Evolutionary conservation across 495 filamentous ascomycete genomes (phyloP).

Genomic region (Aspergillus leporis): DNA sequence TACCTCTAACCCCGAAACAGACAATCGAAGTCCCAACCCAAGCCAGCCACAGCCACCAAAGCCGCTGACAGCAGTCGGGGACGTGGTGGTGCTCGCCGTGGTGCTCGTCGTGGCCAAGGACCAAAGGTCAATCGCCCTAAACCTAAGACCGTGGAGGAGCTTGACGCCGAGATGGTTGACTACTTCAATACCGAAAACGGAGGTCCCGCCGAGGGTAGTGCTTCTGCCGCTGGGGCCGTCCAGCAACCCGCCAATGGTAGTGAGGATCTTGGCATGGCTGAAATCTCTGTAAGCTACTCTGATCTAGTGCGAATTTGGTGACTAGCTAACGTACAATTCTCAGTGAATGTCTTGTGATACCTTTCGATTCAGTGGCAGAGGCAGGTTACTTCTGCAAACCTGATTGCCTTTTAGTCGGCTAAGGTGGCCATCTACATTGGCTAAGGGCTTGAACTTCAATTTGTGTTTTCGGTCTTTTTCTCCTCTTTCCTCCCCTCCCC

Average conservation of each 20-base stretch:
- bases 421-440: background rate
- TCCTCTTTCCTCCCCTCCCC: conserved; percentile 1
- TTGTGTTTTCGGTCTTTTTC: conserved; percentile 15
- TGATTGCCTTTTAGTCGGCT: background rate
- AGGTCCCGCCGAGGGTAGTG: conserved; percentile 39
- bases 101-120: background rate
- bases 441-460: background rate
- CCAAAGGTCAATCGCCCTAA: conserved; percentile 66
- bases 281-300: conserved; percentile 45
- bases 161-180: conserved; percentile 92
- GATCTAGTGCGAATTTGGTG: no score
- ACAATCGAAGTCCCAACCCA: conserved; percentile 74
- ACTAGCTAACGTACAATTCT: background rate
- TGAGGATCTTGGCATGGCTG: conserved; percentile 54
- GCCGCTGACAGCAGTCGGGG: conserved; percentile 43
- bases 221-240: conserved; percentile 43
- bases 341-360: conserved; percentile 28
- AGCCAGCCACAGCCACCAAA: conserved; percentile 77
- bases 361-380: conserved; percentile 7
- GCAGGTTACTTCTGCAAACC: conserved; percentile 10
- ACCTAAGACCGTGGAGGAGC: conserved; percentile 85
- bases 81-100: conserved; percentile 50
- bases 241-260: conserved; percentile 36
- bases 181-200: conserved; percentile 63
- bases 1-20: conserved; percentile 32